Conservation (phyloP, 176 grass and related monocot species). For the Cocos nucifera region DNA sequence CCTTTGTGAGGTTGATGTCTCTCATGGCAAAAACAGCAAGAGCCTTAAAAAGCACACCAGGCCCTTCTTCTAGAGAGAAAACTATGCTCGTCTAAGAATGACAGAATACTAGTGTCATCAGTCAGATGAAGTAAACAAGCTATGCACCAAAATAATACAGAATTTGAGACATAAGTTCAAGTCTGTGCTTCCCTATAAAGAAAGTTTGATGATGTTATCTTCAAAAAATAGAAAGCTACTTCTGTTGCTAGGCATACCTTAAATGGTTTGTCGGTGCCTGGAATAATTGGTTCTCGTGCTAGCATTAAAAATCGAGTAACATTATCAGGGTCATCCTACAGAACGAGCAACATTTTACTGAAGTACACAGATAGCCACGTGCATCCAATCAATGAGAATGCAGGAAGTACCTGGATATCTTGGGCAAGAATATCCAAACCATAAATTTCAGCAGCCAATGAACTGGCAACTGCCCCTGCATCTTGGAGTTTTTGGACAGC, state of each 20-base stretch:
- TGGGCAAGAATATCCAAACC: constrained; percentile 69
- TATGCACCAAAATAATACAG: background rate
- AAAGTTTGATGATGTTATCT: too few species aligned
- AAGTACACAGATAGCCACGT: constrained; percentile 1
- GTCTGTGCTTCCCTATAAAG: too few species aligned
- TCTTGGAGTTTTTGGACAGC: constrained; percentile 50
- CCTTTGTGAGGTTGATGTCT: constrained; percentile 91
- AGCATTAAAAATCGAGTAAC: constrained; percentile 88
- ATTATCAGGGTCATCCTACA: constrained; percentile 76
- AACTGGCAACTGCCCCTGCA: constrained; percentile 74
- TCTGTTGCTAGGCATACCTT: constrained; percentile 33
- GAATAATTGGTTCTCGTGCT: constrained; percentile 77
- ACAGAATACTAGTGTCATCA: background rate
- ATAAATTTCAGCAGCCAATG: constrained; percentile 70
- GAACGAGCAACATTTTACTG: background rate
- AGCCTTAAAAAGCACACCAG: constrained; percentile 80
- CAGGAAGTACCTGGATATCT: constrained; percentile 66
- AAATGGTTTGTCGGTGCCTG: constrained; percentile 63
- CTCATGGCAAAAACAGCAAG: constrained; percentile 78
- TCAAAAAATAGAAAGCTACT: too few species aligned
- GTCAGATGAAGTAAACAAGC: background rate
- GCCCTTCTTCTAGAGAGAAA: constrained; percentile 94
- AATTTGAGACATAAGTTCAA: too few species aligned
- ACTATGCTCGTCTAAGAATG: constrained; percentile 75
- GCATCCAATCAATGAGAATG: constrained; percentile 7